Base-by-base conservation (phyloP, 2,329 filamentous ascomycete genomes). In the Setomelanomma holmii region DNA sequence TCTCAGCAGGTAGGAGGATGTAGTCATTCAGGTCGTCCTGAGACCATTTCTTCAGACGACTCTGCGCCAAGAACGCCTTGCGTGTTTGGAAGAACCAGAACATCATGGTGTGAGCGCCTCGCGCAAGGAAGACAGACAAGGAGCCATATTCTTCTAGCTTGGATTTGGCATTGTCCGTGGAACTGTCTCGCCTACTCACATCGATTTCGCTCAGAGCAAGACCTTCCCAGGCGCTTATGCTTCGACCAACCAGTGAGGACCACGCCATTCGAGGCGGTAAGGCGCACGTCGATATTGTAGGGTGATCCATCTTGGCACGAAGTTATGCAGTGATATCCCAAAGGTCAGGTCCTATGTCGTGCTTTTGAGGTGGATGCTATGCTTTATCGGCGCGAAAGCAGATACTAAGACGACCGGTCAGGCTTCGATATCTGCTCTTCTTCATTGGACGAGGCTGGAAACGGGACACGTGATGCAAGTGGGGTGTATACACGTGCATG, bases 1-100 rank as follows among this genome's bases (percentile, higher is more conserved):
- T 49, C 4, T 43, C 10, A 10, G 58, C 55, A 19, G 64, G 66
- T 11, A 69, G 41, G 21, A 68, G 55, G 21, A 67, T 30, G 40
- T 63, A 67, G 23, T 69, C 58, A 27, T 63, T 55, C 24, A 66
- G 40, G 6, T 41, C 33, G 19, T 53, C 42, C 27, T 36, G 45
- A 33, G 50, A 52, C 57, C 51, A 55, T 33, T 60, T 57, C 23
- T 49, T 47, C 4, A 60, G 11, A 39, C 22, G 27, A 4, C 35
- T 53, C 48, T 60, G 57, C 38, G 51, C 45, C 24, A 58, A 39
- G 43, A 58, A 60, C 16, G 51, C 51, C n/a, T 23, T 47, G 30
- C 51, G 57, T 5, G 17, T 51, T 38, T 60, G 55, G 51, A 60
- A 55, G 40, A 60, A 58, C 54, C 57, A 60, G 45, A 55, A 46